phyloP scores from a whole-genome alignment of 768 basidiomycete species.

The Agaricus subrufescens region DNA sequence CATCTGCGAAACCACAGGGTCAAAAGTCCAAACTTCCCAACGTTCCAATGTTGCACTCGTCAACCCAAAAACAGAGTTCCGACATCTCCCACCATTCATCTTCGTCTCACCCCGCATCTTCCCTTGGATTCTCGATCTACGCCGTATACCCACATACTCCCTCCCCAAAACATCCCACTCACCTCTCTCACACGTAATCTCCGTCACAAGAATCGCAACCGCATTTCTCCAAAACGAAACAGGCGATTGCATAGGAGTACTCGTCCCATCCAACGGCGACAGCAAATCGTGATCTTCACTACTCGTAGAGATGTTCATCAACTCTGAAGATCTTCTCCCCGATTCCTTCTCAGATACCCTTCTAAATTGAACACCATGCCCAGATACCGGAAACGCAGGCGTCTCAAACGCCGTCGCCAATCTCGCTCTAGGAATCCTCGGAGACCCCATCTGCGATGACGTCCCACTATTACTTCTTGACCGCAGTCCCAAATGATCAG shows the following conservation, averaged over 20 bases:
- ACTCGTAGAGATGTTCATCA: constrained; percentile 39
- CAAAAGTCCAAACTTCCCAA: constrained; percentile 83
- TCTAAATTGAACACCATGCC: constrained; percentile 72
- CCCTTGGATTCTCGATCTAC: constrained; percentile 46
- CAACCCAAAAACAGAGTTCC: constrained; percentile 38
- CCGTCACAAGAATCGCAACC: constrained; percentile 46
- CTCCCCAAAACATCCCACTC: constrained; percentile 64
- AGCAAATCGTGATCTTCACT: constrained; percentile 35
- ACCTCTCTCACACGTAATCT: constrained; percentile 68
- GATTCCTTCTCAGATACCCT: constrained; percentile 67
- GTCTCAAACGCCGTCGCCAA: constrained; percentile 45
- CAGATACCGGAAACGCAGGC: constrained; percentile 72
- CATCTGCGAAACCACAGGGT: constrained; percentile 44
- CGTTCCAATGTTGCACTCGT: constrained; percentile 64
- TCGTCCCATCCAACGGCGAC: constrained; percentile 25
- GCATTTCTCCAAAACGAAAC: constrained; percentile 55
- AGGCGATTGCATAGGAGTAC: constrained; percentile 26
- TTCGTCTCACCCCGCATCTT: constrained; percentile 22
- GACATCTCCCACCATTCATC: background rate
- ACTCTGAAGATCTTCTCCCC: constrained; percentile 44
- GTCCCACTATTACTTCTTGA: constrained; percentile 62
- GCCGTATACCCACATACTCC: constrained; percentile 65
- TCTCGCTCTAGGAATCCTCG: constrained; percentile 43
- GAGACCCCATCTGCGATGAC: constrained; percentile 38
- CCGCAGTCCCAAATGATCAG: constrained; percentile 45